phyloP scores from a whole-genome alignment of 1,139 yeast genomes.

The Kluyveromyces sp. region DNA sequence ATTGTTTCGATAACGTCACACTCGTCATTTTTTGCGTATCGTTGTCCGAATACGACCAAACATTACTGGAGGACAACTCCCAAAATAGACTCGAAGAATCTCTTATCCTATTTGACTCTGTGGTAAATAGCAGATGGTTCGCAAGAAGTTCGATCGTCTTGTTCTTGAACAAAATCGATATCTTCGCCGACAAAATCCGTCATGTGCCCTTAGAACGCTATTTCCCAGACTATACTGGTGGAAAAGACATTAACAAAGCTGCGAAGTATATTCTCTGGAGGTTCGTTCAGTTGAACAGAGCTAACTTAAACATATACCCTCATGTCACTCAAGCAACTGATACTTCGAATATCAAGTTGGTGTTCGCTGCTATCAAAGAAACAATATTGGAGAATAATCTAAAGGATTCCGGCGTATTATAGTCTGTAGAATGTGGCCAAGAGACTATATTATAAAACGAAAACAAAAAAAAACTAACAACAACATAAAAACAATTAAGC shows the following conservation, averaged over 20 bases:
- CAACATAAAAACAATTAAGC: too few species aligned
- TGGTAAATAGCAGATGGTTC: constrained; percentile 92
- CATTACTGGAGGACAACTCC: constrained; percentile 64
- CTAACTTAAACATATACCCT: constrained; percentile 76
- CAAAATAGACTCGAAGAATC: constrained; percentile 86
- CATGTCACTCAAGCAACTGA: constrained; percentile 95
- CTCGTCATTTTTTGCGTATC: constrained; percentile 87
- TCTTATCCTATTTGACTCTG: constrained; percentile 76
- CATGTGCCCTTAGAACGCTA: constrained; percentile 73
- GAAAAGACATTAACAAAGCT: constrained; percentile 83
- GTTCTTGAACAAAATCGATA: constrained; percentile 82
- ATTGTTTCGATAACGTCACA: constrained; percentile 89
- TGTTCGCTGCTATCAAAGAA: constrained; percentile 87
- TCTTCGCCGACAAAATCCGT: constrained; percentile 78
- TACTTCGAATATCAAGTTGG: constrained; percentile 78
- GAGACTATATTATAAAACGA: not conserved
- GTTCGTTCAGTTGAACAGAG: constrained; percentile 76
- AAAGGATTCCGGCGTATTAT: constrained; percentile 76
- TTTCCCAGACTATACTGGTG: constrained; percentile 89
- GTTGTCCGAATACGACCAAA: constrained; percentile 83
- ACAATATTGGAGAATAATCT: constrained; percentile 79
- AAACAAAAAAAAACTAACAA: too few species aligned
- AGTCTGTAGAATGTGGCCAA: constrained; percentile 16
- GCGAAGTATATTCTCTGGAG: constrained; percentile 90
- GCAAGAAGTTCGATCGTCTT: constrained; percentile 77